phyloP scores from a whole-genome alignment of 768 basidiomycete species.

The Amanita rimosa region DNA sequence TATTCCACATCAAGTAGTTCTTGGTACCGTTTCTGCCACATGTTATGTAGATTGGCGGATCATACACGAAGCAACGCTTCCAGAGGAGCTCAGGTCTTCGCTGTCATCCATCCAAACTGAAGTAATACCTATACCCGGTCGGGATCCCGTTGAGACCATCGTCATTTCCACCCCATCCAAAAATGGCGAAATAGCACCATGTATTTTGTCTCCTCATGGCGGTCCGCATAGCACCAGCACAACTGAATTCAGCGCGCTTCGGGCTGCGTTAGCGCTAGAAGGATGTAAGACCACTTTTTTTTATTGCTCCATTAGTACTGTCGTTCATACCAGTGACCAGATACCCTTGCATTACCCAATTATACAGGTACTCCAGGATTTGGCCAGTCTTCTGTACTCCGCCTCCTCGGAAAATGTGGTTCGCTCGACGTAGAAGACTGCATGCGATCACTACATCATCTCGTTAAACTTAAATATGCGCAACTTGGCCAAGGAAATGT shows the following conservation, averaged over 20 bases:
- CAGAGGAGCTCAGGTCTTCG: conserved; percentile 26
- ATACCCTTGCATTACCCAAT: conserved; percentile 39
- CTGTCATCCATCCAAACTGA: conserved; percentile 22
- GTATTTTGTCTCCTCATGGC: conserved; percentile 46
- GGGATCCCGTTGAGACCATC: no score
- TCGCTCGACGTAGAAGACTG: conserved; percentile 57
- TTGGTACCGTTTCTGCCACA: conserved; percentile 19
- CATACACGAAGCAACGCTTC: neutral
- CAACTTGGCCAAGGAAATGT: conserved; percentile 34
- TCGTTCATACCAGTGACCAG: conserved; percentile 13
- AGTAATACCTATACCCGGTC: no score
- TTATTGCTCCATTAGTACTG: neutral
- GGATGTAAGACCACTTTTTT: conserved; percentile 36
- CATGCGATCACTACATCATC: conserved; percentile 29
- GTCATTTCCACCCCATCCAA: no score
- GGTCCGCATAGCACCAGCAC: conserved; percentile 45
- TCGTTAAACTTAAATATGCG: no score
- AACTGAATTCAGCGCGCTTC: conserved; percentile 34
- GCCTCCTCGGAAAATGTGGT: conserved; percentile 48
- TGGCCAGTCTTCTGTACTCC: conserved; percentile 37
- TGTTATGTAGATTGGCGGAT: neutral
- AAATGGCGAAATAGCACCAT: conserved; percentile 11
- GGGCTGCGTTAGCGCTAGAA: conserved; percentile 38
- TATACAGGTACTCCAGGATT: no score
- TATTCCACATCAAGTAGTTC: conserved; percentile 35